A percentile compares a stretch with the other conserved stretches of the same genome.
These are phyloP conservation scores for Dendryphion nanum DNA, from an alignment of 2,329 filamentous ascomycete genomes.

Conservation along the genomic window DNA sequence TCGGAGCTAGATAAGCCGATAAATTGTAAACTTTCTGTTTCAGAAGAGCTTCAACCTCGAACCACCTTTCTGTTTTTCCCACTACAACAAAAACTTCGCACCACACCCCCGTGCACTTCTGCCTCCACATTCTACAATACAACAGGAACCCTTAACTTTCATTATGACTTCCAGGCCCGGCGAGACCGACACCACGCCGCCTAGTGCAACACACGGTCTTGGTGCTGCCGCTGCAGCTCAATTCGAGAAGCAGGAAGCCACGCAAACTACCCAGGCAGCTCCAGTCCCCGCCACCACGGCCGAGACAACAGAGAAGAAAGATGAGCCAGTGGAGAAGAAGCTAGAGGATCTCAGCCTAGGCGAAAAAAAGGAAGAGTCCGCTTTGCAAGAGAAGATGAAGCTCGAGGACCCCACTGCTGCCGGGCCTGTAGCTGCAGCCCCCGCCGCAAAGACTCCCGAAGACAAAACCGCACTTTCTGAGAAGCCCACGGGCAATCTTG, in stretches of 20 bases:
- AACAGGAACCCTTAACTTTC: background rate
- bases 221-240: constrained; percentile 1
- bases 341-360: background rate
- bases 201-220: background rate
- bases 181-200: background rate
- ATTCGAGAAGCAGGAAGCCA: constrained; percentile 2
- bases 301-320: constrained; percentile 1
- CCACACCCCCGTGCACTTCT: background rate
- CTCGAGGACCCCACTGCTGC: constrained; percentile 15
- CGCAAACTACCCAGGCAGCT: background rate
- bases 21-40: constrained; percentile 5
- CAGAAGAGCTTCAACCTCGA: background rate
- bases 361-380: background rate
- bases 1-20: constrained; percentile 5
- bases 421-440: constrained; percentile 9
- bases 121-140: background rate
- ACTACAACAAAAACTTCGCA: background rate
- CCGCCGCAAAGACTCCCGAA: constrained; percentile 12
- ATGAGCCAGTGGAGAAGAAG: constrained; percentile 2
- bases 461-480: constrained; percentile 2
- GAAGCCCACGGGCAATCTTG: constrained; percentile 11
- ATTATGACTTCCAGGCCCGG: constrained; percentile 5
- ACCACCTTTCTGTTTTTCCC: background rate
- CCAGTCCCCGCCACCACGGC: constrained; percentile 1
- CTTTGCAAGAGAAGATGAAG: constrained; percentile 11